phyloP scores from a whole-genome alignment of 495 filamentous ascomycete genomes.

The Xylaria scruposa region DNA sequence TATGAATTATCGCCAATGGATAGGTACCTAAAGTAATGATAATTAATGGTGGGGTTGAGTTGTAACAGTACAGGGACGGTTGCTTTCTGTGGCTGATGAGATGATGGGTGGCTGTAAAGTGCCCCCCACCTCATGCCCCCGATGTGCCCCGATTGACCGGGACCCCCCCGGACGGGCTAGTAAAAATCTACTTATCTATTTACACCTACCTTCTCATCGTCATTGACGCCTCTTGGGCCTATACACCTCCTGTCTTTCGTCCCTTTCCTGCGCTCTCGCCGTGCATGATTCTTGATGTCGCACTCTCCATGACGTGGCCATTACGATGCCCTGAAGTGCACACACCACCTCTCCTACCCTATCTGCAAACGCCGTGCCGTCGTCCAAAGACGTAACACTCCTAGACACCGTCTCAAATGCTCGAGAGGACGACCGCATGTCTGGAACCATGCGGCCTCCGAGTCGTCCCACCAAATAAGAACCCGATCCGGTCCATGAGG shows the following conservation, averaged over 20 bases:
- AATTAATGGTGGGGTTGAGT: neutral
- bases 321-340: neutral
- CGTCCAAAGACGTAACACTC: neutral
- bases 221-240: neutral
- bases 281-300: neutral
- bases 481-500: constrained; percentile 62
- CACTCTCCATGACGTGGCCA: neutral
- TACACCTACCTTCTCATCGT: neutral
- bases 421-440: constrained; percentile 81
- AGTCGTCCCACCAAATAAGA: constrained; percentile 64
- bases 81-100: too few relatives aligned
- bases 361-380: constrained; percentile 8
- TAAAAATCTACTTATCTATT: neutral
- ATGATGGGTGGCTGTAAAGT: too few relatives aligned
- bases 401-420: constrained; percentile 62
- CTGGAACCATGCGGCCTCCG: constrained; percentile 76
- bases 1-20: neutral
- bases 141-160: neutral
- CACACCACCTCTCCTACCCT: neutral
- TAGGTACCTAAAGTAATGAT: neutral
- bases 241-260: neutral
- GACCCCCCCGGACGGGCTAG: neutral
- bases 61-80: too few relatives aligned
- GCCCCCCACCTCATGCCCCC: too few relatives aligned
- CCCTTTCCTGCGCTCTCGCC: neutral